Percentiles rank a stretch among this genome's conserved stretches.
Evolutionary conservation across 495 filamentous ascomycete genomes (phyloP).

Genomic region (Xanthoparmelia taractica): DNA sequence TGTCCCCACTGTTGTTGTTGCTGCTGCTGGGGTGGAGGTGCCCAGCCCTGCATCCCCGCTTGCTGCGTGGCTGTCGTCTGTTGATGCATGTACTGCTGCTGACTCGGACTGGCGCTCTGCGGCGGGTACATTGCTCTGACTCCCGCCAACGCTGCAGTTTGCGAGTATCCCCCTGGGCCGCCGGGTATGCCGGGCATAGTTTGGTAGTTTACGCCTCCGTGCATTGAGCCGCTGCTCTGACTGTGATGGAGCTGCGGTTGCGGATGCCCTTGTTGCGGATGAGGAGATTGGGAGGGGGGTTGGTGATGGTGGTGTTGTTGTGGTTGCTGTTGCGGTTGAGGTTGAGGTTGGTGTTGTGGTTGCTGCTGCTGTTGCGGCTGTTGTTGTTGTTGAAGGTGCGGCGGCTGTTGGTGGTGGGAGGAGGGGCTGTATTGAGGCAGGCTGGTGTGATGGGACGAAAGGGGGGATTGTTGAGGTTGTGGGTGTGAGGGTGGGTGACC

Average conservation of each 20-base stretch:
- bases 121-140: conserved; percentile 21
- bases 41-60: conserved; percentile 43
- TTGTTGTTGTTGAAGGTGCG: conserved; percentile 32
- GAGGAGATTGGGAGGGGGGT: conserved; percentile 32
- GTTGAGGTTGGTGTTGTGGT: conserved; percentile 31
- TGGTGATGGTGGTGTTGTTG: conserved; percentile 37
- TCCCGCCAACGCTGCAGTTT: conserved; percentile 11
- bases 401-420: conserved; percentile 36
- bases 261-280: conserved; percentile 43
- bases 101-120: conserved; percentile 39
- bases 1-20: conserved; percentile 14
- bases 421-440: conserved; percentile 46
- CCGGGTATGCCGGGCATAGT: conserved; percentile 50
- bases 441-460: conserved; percentile 38
- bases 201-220: conserved; percentile 48
- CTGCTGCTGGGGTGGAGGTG: conserved; percentile 25
- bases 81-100: conserved; percentile 46
- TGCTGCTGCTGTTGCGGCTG: conserved; percentile 33
- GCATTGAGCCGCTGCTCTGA: conserved; percentile 54
- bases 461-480: conserved; percentile 44
- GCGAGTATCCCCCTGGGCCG: conserved; percentile 42
- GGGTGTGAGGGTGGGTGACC: conserved; percentile 44
- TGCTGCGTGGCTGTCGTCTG: conserved; percentile 40
- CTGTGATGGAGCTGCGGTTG: conserved; percentile 45
- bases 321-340: conserved; percentile 42